A percentile compares a stretch with the other conserved stretches of the same genome.
Conservation (phyloP, 306 rosid genomes). For the Medicago ruthenica region DNA sequence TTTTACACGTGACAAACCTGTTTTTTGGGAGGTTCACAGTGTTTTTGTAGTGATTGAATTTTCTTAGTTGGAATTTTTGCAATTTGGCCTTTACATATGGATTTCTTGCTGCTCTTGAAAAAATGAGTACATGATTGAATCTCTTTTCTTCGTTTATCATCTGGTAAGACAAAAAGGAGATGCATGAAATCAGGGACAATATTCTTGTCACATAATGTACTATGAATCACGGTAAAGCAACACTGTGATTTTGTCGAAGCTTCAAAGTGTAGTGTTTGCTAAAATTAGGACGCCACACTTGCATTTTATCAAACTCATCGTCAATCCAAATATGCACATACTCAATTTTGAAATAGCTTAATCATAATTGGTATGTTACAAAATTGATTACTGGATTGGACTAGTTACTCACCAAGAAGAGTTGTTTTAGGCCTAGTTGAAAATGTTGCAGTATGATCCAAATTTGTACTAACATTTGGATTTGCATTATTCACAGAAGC, state of each 20-base stretch:
- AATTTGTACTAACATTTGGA: slow-evolving; percentile 44
- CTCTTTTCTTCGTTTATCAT: slow-evolving; percentile 68
- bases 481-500: slow-evolving; percentile 39
- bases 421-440: slow-evolving; percentile 43
- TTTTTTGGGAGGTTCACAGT: slow-evolving; percentile 51
- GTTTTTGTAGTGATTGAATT: slow-evolving; percentile 57
- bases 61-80: slow-evolving; percentile 54
- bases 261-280: too few relatives aligned
- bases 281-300: not conserved
- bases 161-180: slow-evolving; percentile 52
- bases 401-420: slow-evolving; percentile 52
- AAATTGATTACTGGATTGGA: not conserved
- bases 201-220: not conserved
- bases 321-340: not conserved
- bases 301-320: not conserved
- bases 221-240: not conserved
- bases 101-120: slow-evolving; percentile 51
- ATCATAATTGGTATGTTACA: slow-evolving; percentile 20
- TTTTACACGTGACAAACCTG: slow-evolving; percentile 49
- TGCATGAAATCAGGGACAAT: not conserved
- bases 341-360: slow-evolving; percentile 2
- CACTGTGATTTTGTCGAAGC: not conserved
- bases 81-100: slow-evolving; percentile 43
- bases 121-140: slow-evolving; percentile 52
- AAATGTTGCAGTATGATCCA: slow-evolving; percentile 27